A percentile compares a stretch with the other conserved stretches of the same genome.
These are phyloP conservation scores for Nicotiana otophora DNA, from an alignment of 257 asterid species.

Conservation along the genomic window DNA sequence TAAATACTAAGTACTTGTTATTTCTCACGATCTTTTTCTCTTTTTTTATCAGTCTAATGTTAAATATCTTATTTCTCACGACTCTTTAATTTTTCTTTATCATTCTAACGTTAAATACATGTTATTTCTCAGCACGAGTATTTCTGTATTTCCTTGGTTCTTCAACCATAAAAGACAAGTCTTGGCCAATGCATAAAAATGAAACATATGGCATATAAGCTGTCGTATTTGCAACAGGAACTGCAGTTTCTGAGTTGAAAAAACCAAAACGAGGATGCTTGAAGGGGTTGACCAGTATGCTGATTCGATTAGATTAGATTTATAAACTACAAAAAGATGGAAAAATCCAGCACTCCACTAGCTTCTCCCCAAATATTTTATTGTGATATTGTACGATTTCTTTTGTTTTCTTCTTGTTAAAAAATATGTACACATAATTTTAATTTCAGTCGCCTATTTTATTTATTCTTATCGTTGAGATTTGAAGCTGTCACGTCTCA, in stretches of 20 bases:
- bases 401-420: slow-evolving; percentile 11
- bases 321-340: slow-evolving; percentile 7
- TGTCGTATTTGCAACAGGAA: slow-evolving; percentile 11
- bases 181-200: background rate
- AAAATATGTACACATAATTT: background rate
- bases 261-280: slow-evolving; percentile 6
- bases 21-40: no score
- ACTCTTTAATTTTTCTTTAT: no score
- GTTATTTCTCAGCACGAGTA: no score
- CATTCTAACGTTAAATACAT: no score
- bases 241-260: background rate
- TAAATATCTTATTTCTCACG: no score
- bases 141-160: background rate
- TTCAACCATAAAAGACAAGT: background rate
- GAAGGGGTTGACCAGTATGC: slow-evolving; percentile 42
- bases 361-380: background rate
- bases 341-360: slow-evolving; percentile 26
- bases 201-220: background rate
- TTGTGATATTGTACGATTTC: slow-evolving; percentile 7
- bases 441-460: slow-evolving; percentile 8
- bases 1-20: no score
- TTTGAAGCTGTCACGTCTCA: background rate
- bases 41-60: no score
- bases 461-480: background rate
- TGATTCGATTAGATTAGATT: background rate